These are phyloP conservation scores for Mycena polygramma DNA, from an alignment of 768 basidiomycete genomes.

Conservation along the genomic window DNA sequence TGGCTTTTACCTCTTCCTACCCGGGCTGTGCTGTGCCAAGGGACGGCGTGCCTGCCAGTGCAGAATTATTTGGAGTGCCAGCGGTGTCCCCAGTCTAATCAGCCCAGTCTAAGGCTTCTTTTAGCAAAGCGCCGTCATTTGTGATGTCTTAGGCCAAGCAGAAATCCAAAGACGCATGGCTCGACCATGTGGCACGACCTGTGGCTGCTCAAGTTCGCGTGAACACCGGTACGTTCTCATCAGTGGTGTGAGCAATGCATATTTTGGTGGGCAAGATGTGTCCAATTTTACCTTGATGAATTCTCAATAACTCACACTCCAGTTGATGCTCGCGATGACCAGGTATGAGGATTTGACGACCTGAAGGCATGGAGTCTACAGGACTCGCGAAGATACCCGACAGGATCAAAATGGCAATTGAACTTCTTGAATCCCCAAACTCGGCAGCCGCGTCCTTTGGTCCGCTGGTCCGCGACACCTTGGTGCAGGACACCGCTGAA, in stretches of 20 bases:
- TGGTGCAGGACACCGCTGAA: not conserved
- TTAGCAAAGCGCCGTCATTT: not conserved
- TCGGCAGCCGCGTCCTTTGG: slow-evolving; percentile 7
- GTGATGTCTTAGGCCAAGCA: not conserved
- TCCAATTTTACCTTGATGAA: slow-evolving; percentile 11
- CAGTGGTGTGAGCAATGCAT: slow-evolving; percentile 12
- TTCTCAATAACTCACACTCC: not conserved
- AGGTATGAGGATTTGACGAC: too few species aligned
- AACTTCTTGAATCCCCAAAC: slow-evolving; percentile 1
- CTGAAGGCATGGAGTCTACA: too few species aligned
- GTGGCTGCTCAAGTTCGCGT: not conserved
- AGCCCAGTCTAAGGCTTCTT: slow-evolving; percentile 14
- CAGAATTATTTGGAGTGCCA: not conserved
- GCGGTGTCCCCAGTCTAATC: slow-evolving; percentile 1
- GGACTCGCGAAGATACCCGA: not conserved
- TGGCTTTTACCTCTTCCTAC: slow-evolving; percentile 7
- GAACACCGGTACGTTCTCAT: not conserved
- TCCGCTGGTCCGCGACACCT: not conserved
- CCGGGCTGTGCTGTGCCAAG: slow-evolving; percentile 12
- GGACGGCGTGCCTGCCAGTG: not conserved
- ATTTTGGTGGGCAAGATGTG: not conserved
- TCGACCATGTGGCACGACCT: not conserved
- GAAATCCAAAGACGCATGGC: not conserved
- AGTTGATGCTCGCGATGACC: not conserved
- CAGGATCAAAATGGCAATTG: slow-evolving; percentile 4